Base-by-base conservation (phyloP, 176 grass and related monocot species). In the Cymbopogon citratus region DNA sequence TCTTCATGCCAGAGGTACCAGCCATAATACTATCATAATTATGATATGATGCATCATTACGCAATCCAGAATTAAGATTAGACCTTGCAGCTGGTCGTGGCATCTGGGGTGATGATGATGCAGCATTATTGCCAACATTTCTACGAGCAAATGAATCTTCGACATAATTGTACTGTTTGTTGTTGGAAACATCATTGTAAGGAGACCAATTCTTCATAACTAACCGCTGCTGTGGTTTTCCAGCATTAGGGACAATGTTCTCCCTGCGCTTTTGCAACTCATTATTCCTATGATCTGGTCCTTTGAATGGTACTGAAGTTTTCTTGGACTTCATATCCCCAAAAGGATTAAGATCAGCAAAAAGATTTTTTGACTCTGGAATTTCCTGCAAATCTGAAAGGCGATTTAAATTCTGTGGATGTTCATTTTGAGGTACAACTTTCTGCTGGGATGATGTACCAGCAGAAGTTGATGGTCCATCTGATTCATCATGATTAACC, bases 341-440 rank as follows among this genome's bases (percentile, higher is more conserved):
- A 67, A 99, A 91, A 75, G 96, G 96, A 80, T 99, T 99, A 81
- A 99, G 85, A 38, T 99, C 96, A 26, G 96, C 96, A 95, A 99
- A 99, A 62, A 95, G 88, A 66, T 93, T 93, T 84, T 67, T 92
- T 9, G 83, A 87, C 83, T 91, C 96, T 45, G 74, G 48, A 44
- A 72, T 86, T 77, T 90, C 90, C 34, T 91, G 88, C 12, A 46
- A 80, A 83, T 86, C 82, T 61, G 84, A 59, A 63, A 24, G 71
- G 19, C n/a, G 45, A 24, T 91, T 92, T 66, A 83, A 63, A 82
- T 73, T 83, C 66, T 25, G 72, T 23, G 65, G 41, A 81, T 83
- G 65, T 40, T 85, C 78, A 29, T 35, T 65, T 75, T 48, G 73
- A 44, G 79, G 45, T 71, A 85, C 74, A 69, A 78, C 66, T 72